Base-by-base conservation (phyloP, 2,329 filamentous ascomycete genomes). In the Calonectria pseudoturangicola region DNA sequence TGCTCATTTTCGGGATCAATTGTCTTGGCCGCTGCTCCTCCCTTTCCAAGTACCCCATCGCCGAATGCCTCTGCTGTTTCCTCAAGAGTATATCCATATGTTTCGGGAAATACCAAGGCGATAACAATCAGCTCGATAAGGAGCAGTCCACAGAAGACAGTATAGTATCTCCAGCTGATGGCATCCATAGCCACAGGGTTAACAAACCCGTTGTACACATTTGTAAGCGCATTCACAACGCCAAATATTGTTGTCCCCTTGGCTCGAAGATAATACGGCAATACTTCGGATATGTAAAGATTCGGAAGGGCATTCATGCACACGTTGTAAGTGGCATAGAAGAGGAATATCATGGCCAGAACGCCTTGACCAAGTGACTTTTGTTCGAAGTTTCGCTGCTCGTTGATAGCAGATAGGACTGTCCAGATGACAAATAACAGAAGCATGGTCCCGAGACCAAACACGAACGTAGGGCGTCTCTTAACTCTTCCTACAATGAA, bases 311-410 rank as follows among this genome's bases (percentile, higher is more conserved):
- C 60, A 43, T 64, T 64, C n/a, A 70, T 66, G 10, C 48, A 48
- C 0, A 66, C 5, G 33, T 70, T 70, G 21, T 70, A 70, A n/a
- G 65, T 66, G 50, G 50, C 33, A 10, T 70, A 43, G 10, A 66
- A 70, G 28, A 70, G 21, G 13, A 70, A 70, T 16, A 70, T 60
- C 68, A 70, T 70, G 62, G 62, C 68, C n/a, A 70, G 33, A 7
- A 70, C 62, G 3, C 68, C 68, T 25, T 54, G 36, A 2, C 62
- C 62, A 0, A 70, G 30, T 2, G 45, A 43, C 1, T 43, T 56
- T n/a, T 66, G 39, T 27, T 58, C 62, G 10, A 56, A 58, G 4
- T 54, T 51, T 21, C 48, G n/a, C 28, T 66, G 62, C 51, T 70
- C 47, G 28, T 70, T 70, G 21, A 56, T 39, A 2, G 68, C 47